Conservation (phyloP, 148 eudicot species). For the Vaccinium darrowii region DNA sequence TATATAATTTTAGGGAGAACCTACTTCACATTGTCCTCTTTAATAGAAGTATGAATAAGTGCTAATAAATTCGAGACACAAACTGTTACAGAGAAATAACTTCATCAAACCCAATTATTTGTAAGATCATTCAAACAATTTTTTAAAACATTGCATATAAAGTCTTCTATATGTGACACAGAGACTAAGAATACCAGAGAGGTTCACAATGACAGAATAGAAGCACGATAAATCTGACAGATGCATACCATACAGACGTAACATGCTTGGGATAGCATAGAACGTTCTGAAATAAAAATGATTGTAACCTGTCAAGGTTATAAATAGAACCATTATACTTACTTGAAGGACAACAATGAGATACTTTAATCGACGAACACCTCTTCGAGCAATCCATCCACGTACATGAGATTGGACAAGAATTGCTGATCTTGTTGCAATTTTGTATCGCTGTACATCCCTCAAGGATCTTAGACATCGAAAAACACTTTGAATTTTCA, state of each 20-base stretch:
- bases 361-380: constrained; percentile 29
- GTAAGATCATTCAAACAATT: not conserved
- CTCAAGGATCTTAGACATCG: constrained; percentile 39
- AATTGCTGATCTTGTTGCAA: constrained; percentile 45
- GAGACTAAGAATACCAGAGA: not conserved
- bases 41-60: not conserved
- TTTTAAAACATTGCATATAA: not conserved
- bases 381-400: constrained; percentile 60
- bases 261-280: not conserved
- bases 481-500: constrained; percentile 53
- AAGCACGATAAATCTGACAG: not conserved
- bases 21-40: not conserved
- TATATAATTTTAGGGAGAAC: not conserved
- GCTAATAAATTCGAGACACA: not conserved
- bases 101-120: not conserved
- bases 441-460: constrained; percentile 33
- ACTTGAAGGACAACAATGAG: constrained; percentile 53
- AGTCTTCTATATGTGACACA: not conserved
- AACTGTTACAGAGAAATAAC: not conserved
- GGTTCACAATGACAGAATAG: not conserved
- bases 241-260: not conserved
- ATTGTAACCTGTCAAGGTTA: not conserved
- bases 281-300: not conserved
- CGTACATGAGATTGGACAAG: constrained; percentile 65
- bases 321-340: constrained; percentile 23